Evolutionary conservation across 768 basidiomycete genomes (phyloP).

Genomic region (Pisolithus orientalis): DNA sequence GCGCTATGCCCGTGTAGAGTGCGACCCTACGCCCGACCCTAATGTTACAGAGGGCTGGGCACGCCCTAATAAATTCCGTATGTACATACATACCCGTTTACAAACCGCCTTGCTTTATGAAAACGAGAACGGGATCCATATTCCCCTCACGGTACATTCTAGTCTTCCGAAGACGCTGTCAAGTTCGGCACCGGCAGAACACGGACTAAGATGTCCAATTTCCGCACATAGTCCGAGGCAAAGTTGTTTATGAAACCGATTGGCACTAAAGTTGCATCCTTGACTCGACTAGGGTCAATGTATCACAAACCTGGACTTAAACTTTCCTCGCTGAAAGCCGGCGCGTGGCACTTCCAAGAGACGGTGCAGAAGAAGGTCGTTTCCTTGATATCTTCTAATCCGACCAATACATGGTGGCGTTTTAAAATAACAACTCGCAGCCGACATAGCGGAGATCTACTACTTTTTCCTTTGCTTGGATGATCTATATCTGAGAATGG

Average conservation of each 20-base stretch:
- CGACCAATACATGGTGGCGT: constrained; percentile 11
- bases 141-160: neutral
- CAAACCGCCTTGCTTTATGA: neutral
- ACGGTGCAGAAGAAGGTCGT: neutral
- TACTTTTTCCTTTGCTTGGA: neutral
- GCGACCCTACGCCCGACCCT: neutral
- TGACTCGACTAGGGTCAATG: neutral
- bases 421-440: constrained; percentile 27
- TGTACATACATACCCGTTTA: neutral
- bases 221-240: neutral
- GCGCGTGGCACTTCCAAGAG: neutral
- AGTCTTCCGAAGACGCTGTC: neutral
- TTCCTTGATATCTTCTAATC: neutral
- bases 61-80: neutral
- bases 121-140: neutral
- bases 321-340: neutral
- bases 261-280: neutral
- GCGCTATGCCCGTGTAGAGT: neutral
- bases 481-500: neutral
- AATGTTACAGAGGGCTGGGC: neutral
- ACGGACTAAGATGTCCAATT: neutral
- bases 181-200: neutral
- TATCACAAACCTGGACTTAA: neutral
- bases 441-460: neutral
- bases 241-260: neutral